Base-by-base conservation (phyloP, 2,329 filamentous ascomycete genomes). In the Phaeosphaeria sp. region DNA sequence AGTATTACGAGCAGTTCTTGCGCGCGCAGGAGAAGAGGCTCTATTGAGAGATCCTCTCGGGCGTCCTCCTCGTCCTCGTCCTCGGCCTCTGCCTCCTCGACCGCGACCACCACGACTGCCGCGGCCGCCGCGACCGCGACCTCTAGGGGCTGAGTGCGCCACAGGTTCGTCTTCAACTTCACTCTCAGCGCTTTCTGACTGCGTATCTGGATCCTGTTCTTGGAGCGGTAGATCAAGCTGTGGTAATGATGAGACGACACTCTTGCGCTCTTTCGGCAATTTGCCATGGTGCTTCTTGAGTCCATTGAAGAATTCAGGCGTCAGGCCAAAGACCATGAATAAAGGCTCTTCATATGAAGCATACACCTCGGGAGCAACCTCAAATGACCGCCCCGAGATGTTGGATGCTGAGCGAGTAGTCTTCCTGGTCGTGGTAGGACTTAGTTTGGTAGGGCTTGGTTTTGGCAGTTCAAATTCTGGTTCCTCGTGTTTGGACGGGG, bases 331-430 rank as follows among this genome's bases (percentile, higher is more conserved):
- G 36, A 78, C 70, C 65, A 70, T 73, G 15, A 77, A 66, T 40
- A 74, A 64, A 27, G 69, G 72, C 36, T 64, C 59, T 53, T 74
- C 64, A 46, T 71, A 77, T n/a, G 65, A 68, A 48, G 71, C 73
- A 52, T 72, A 70, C 21, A 76, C 63, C 36, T 71, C 66, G 21
- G 62, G 60, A 24, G 64, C 69, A 48, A 65, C 65, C 49, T 71
- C 69, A 51, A 71, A 66, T 3, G 67, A 71, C 48, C 73, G 71
- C 46, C 67, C 74, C 27, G 74, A 74, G 44, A 74, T 67, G 49
- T 71, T 74, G n/a, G 74, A 77, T 39, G 71, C 71, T 39, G 74
- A 73, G 18, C 75, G 71, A 42, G 75, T 77, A 1, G 71, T 68
- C 45, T 76, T 77, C 33, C 72, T 66, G n/a, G 71, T 67, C 36